phyloP scores from a whole-genome alignment of 768 basidiomycete genomes.

The Roridomyces roridus region DNA sequence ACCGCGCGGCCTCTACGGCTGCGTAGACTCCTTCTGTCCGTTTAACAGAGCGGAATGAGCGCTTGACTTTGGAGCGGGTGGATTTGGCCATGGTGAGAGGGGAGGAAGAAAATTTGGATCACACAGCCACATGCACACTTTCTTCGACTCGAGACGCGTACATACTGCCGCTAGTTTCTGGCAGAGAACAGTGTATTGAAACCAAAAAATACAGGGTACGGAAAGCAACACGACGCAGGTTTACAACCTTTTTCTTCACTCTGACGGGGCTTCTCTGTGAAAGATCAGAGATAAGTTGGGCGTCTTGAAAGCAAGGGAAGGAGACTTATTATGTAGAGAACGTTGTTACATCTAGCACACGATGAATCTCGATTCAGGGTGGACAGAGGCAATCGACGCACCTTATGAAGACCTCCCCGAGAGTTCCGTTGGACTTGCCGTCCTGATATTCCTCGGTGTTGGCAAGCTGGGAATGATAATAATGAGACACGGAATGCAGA shows the following conservation, averaged over 20 bases:
- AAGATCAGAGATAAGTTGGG: slow-evolving; percentile 35
- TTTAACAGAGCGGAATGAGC: slow-evolving; percentile 78
- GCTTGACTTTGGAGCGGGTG: slow-evolving; percentile 81
- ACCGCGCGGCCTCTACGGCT: slow-evolving; percentile 76
- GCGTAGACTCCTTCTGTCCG: slow-evolving; percentile 79
- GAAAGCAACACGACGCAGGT: not conserved
- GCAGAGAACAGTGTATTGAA: slow-evolving; percentile 5
- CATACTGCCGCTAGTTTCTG: too few species aligned
- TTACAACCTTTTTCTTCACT: slow-evolving; percentile 31
- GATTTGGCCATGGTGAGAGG: slow-evolving; percentile 76
- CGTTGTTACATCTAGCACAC: slow-evolving; percentile 86
- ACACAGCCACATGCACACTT: not conserved
- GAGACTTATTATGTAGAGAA: slow-evolving; percentile 91
- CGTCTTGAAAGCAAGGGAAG: slow-evolving; percentile 19
- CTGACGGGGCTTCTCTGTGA: slow-evolving; percentile 79
- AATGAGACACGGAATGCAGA: not conserved
- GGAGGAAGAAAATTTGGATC: not conserved
- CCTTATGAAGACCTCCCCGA: slow-evolving; percentile 99
- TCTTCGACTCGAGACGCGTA: too few species aligned
- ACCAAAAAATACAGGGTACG: not conserved
- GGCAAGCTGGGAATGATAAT: too few species aligned
- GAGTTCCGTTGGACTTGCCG: slow-evolving; percentile 90
- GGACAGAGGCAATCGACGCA: slow-evolving; percentile 40
- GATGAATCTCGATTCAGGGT: slow-evolving; percentile 19
- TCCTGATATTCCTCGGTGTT: slow-evolving; percentile 99